Percentiles rank a stretch among this genome's conserved stretches.
These are phyloP conservation scores for Penstemon eatonii DNA, from an alignment of 257 asterid species.

Conservation along the genomic window DNA sequence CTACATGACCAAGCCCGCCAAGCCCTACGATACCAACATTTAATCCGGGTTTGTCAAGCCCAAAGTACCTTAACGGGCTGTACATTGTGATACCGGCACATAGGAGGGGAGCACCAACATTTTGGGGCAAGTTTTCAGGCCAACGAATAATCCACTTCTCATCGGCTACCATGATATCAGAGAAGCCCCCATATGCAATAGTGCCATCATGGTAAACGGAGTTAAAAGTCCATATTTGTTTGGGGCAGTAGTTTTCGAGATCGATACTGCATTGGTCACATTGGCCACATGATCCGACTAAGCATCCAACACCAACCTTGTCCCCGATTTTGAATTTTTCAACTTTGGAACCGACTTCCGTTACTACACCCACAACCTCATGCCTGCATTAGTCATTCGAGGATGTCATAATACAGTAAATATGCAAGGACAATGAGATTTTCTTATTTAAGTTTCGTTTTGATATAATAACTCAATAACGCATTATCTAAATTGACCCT, in stretches of 20 bases:
- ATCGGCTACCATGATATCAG: conserved; percentile 36
- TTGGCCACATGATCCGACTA: conserved; percentile 38
- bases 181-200: conserved; percentile 44
- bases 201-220: conserved; percentile 31
- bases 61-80: too few species aligned
- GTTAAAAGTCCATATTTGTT: too few species aligned
- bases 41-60: too few species aligned
- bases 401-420: too few species aligned
- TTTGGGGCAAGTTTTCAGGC: conserved; percentile 43
- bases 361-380: conserved; percentile 40
- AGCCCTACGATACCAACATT: too few species aligned
- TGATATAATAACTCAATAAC: too few species aligned
- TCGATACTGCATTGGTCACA: conserved; percentile 36
- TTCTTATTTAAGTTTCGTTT: too few species aligned
- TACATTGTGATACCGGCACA: too few species aligned
- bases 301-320: conserved; percentile 43
- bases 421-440: too few species aligned
- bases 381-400: conserved; percentile 35
- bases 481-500: too few species aligned
- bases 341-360: conserved; percentile 47
- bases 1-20: too few species aligned
- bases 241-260: conserved; percentile 38
- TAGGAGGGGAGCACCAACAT: conserved; percentile 40
- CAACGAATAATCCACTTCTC: conserved; percentile 39
- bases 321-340: conserved; percentile 40